Base-by-base conservation (phyloP, 441 rosid genomes). In the Euphorbia schlechtendalii region DNA sequence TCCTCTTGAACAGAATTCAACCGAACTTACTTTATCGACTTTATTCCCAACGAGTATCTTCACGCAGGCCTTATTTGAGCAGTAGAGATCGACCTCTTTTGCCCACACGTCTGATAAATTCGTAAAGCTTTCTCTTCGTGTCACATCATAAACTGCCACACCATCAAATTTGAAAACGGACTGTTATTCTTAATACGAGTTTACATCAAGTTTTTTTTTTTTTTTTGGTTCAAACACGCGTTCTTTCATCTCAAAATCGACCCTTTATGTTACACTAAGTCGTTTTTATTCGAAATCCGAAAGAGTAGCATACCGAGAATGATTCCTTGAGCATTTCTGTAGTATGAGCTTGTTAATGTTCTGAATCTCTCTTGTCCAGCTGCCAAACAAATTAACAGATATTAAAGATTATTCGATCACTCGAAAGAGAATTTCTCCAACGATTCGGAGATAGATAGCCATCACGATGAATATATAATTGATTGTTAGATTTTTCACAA, bases 331-430 rank as follows among this genome's bases (percentile, higher is more conserved):
- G 89, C 93, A 77, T 88, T 87, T 80, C 98, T 84, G 67, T 83
- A 92, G 81, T 89, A 92, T 48, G 98, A 89, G 80, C 90, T 89
- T 20, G 98, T 89, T 74, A 92, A 63, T 70, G 98, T 79, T 70
- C 98, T 82, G 83, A 87, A 89, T 76, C 86, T 87, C 71, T 92
- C 98, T 76, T 92, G 96, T 70, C 98, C 98, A 78, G 98, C 98
- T 92, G 84, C 85, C 80, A 75, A 53, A 56, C 5, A 17, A 56
- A 28, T 56, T 8, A 56, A 76, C 56, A 49, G 22, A 63, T 54
- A 54, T 56, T 21, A 52, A 28, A 55, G 64, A 71, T 64, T 21
- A 76, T 43, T 25, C 63, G 11, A 51, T 21, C 63, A n/a, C 25
- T 24, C 13, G 28, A 41, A 45, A 22, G 13, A 56, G 20, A 49